These are phyloP conservation scores for Chaetomium fimeti DNA, from an alignment of 495 filamentous ascomycete species.

Conservation along the genomic window DNA sequence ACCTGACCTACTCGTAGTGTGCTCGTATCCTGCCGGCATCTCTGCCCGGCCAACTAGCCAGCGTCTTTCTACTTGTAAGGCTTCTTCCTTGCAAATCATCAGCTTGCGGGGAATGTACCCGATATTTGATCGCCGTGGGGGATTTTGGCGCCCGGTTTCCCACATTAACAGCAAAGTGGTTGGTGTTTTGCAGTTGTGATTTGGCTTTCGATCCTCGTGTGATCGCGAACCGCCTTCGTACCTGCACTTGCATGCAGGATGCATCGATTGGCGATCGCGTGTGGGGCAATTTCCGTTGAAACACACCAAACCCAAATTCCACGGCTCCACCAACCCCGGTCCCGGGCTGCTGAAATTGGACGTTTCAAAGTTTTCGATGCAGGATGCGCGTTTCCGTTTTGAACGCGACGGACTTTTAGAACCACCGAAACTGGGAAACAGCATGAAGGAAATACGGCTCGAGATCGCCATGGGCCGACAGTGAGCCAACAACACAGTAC, in stretches of 20 bases:
- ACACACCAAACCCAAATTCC: slow-evolving; percentile 7
- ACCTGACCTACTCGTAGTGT: too few relatives aligned
- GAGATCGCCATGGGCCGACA: too few relatives aligned
- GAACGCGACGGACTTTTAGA: not conserved
- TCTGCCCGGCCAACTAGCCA: too few relatives aligned
- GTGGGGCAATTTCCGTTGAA: slow-evolving; percentile 9
- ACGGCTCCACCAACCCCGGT: not conserved
- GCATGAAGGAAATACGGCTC: not conserved
- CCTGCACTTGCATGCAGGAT: not conserved
- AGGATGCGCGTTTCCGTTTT: not conserved
- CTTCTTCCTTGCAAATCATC: too few relatives aligned
- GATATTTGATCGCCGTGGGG: too few relatives aligned
- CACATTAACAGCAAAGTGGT: too few relatives aligned
- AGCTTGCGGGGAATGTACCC: too few relatives aligned
- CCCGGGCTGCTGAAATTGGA: slow-evolving; percentile 8
- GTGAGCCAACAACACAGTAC: not conserved
- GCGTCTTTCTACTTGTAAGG: too few relatives aligned
- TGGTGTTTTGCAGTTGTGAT: not conserved
- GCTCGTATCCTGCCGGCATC: too few relatives aligned
- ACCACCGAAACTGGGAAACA: not conserved
- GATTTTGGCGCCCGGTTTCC: not conserved
- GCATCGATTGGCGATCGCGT: not conserved
- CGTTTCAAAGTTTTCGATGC: slow-evolving; percentile 1
- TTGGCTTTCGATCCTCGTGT: not conserved
- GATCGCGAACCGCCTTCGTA: not conserved